These are phyloP conservation scores for Priceomyces castillae DNA, from an alignment of 805 yeast species.

Conservation along the genomic window DNA sequence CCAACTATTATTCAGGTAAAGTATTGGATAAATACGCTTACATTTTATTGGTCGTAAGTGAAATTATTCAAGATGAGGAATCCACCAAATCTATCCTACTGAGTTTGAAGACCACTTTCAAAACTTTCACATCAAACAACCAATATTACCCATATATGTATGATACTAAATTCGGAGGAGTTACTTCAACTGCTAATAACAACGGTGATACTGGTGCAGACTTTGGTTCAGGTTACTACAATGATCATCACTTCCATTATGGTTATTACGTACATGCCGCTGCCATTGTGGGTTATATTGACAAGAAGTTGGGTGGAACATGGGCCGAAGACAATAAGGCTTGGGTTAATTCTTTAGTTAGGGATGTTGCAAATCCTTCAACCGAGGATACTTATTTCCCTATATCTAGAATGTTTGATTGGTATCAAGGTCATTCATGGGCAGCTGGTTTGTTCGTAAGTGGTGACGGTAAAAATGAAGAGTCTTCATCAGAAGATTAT, in stretches of 20 bases:
- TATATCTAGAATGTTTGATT: constrained; percentile 69
- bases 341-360: constrained; percentile 59
- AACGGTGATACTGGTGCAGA: constrained; percentile 48
- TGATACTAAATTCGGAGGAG: constrained; percentile 55
- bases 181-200: constrained; percentile 51
- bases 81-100: constrained; percentile 34
- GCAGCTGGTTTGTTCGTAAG: constrained; percentile 68
- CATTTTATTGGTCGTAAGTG: constrained; percentile 49
- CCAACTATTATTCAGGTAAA: constrained; percentile 54
- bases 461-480: constrained; percentile 77
- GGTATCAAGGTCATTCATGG: constrained; percentile 78
- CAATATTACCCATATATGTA: constrained; percentile 51
- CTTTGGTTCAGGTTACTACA: constrained; percentile 74
- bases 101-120: constrained; percentile 44
- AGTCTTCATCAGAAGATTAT: constrained; percentile 71
- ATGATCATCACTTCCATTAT: constrained; percentile 87
- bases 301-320: constrained; percentile 47
- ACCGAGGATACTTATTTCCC: constrained; percentile 60
- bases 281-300: constrained; percentile 70
- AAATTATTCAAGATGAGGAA: constrained; percentile 43
- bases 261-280: constrained; percentile 84
- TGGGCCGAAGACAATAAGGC: constrained; percentile 50
- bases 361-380: constrained; percentile 69
- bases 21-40: constrained; percentile 56
- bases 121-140: constrained; percentile 35